Evolutionary conservation across 495 filamentous ascomycete genomes (phyloP), one percentile per base, ranked within the genome.

Genomic region (Usnea hakonensis): DNA sequence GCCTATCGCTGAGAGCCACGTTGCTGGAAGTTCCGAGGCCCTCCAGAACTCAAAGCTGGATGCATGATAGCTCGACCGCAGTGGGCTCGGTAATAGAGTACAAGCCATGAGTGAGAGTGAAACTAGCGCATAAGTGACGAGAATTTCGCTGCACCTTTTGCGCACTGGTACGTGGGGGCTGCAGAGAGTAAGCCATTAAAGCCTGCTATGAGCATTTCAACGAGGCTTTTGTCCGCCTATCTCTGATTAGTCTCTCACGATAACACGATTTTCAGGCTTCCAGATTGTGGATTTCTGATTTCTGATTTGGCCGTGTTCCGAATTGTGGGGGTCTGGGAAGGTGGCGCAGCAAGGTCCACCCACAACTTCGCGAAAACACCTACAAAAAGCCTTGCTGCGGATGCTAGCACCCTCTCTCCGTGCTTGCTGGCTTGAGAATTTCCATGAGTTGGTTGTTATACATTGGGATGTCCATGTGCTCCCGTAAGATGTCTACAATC

Each of bases 171-270:
- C 13, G 23, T 30, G 46, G 26, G 17, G 46, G 13, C 13, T 3
- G 4, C 14, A 30, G 0, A 10, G 5, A 11, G n/a, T 28, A 14
- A 52, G 5, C 28, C 30, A 6, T 35, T 30, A 2, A 36, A 28
- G 23, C 19, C 32, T 28, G 41, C 41, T 30, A 46, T 30, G 5
- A 30, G 32, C 16, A 5, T 46, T 19, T 21, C 8, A 1, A 36
- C 17, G 21, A 48, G 57, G 41, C 57, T 59, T 14, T 14, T 36
- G 35, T 59, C 57, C 48, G 35, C 40, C 57, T 35, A 35, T 23
- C 40, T 35, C 13, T 35, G 8, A 17, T 59, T 1, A 14, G 35
- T 3, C 48, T 23, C 2, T 17, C 30, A 30, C 30, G 0, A 17
- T 32, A 5, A 52, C n/a, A 28, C 28, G 0, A n/a, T 37, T 33